Conservation (phyloP, 2,329 filamentous ascomycete genomes). For the Fusarium sublunatum region DNA sequence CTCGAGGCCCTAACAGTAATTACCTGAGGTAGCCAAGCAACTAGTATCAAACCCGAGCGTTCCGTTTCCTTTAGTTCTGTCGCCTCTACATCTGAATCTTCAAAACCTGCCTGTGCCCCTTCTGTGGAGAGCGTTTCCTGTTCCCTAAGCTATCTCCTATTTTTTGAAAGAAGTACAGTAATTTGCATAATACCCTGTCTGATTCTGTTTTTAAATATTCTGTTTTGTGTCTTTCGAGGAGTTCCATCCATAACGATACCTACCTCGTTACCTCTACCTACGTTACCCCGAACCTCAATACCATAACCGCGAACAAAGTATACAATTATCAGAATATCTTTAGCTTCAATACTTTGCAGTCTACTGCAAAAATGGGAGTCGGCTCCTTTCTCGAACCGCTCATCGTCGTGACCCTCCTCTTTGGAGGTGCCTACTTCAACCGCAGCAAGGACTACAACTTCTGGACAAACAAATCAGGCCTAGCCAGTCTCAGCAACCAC, state of each 20-base stretch:
- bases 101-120: slow-evolving; percentile 26
- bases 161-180: background rate
- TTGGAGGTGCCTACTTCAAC: slow-evolving; percentile 59
- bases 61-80: slow-evolving; percentile 7
- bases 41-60: slow-evolving; percentile 23
- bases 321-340: background rate
- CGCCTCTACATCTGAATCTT: slow-evolving; percentile 6
- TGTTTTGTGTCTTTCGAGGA: background rate
- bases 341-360: background rate
- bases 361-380: slow-evolving; percentile 50
- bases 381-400: slow-evolving; percentile 57
- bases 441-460: slow-evolving; percentile 54
- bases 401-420: slow-evolving; percentile 56
- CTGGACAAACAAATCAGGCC: slow-evolving; percentile 36
- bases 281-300: background rate
- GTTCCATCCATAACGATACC: background rate
- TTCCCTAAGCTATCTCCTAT: background rate
- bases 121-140: background rate
- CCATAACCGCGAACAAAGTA: background rate
- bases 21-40: slow-evolving; percentile 3
- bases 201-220: background rate
- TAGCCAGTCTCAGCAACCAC: slow-evolving; percentile 32
- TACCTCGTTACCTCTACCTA: background rate
- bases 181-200: slow-evolving; percentile 3
- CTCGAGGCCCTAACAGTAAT: background rate